Percentiles rank a stretch among this genome's conserved stretches.
Conservation (phyloP, 2,329 filamentous ascomycete species). For the Trichoderma hamatum region DNA sequence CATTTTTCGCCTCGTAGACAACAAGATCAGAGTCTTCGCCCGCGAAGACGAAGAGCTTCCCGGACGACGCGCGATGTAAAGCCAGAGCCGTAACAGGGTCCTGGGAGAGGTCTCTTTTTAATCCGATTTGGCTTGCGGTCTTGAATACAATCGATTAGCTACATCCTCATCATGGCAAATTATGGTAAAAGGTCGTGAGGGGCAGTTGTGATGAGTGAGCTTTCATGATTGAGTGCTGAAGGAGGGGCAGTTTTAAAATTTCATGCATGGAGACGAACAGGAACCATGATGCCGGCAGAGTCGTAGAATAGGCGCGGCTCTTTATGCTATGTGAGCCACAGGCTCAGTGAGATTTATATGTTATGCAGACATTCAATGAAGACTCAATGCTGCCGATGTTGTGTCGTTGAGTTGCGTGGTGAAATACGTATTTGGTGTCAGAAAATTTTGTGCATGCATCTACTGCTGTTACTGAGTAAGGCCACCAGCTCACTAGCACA, state of each 20-base stretch:
- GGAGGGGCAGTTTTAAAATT: constrained; percentile 15
- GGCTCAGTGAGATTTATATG: background rate
- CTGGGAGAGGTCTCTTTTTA: constrained; percentile 46
- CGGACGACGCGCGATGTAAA: constrained; percentile 47
- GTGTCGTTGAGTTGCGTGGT: background rate
- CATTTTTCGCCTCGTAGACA: constrained; percentile 49
- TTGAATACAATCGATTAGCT: background rate
- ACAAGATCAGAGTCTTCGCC: constrained; percentile 63
- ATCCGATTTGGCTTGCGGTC: constrained; percentile 28
- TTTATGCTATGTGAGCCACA: background rate
- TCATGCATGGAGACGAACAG: constrained; percentile 17
- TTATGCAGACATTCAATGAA: background rate
- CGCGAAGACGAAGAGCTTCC: constrained; percentile 52
- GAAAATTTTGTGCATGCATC: constrained; percentile 15
- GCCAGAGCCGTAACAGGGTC: constrained; percentile 63
- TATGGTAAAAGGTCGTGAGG: background rate
- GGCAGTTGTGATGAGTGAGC: background rate
- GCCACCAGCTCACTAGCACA: constrained; percentile 14
- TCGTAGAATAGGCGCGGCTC: too few relatives aligned
- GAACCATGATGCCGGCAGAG: constrained; percentile 6
- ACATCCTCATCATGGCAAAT: background rate
- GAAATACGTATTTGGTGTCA: constrained; percentile 8
- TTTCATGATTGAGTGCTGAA: background rate
- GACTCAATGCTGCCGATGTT: background rate
- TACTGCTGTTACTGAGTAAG: background rate